phyloP scores from a whole-genome alignment of 2,329 filamentous ascomycete species.

The Dothistroma septosporum region DNA sequence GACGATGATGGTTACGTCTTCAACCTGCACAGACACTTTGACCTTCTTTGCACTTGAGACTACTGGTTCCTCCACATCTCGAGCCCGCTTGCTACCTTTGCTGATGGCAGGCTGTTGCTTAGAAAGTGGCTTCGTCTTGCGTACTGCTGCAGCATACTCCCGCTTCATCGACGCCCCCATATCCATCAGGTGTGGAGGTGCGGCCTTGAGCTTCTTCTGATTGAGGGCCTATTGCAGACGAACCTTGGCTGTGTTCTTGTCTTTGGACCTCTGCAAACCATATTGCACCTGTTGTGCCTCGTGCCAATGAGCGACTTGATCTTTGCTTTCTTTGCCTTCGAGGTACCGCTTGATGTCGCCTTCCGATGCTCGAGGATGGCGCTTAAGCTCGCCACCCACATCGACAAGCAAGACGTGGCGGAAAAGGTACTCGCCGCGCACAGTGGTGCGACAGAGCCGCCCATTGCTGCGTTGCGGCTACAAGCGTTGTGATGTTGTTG shows the following conservation, averaged over 20 bases:
- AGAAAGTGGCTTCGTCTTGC: slow-evolving; percentile 40
- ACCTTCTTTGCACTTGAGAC: slow-evolving; percentile 22
- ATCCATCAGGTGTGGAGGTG: slow-evolving; percentile 45
- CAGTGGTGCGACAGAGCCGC: slow-evolving; percentile 15
- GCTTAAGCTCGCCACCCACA: slow-evolving; percentile 28
- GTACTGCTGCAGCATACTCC: slow-evolving; percentile 52
- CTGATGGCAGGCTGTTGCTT: background rate
- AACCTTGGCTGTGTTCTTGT: slow-evolving; percentile 57
- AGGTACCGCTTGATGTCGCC: slow-evolving; percentile 25
- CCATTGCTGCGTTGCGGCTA: slow-evolving; percentile 9
- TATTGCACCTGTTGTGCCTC: slow-evolving; percentile 62
- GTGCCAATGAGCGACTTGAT: slow-evolving; percentile 59
- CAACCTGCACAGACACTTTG: slow-evolving; percentile 27
- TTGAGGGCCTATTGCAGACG: slow-evolving; percentile 56
- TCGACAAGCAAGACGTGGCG: slow-evolving; percentile 30
- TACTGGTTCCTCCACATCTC: slow-evolving; percentile 16
- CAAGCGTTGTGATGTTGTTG: no score
- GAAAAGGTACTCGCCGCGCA: slow-evolving; percentile 31
- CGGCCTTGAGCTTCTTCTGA: slow-evolving; percentile 44
- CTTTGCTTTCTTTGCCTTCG: slow-evolving; percentile 34
- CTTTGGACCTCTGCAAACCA: slow-evolving; percentile 53
- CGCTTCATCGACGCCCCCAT: slow-evolving; percentile 56
- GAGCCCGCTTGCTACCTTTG: slow-evolving; percentile 24
- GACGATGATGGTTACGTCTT: slow-evolving; percentile 25
- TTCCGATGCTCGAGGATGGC: slow-evolving; percentile 28